Base-by-base conservation (phyloP, 2,329 filamentous ascomycete species). In the Phoma sp. region DNA sequence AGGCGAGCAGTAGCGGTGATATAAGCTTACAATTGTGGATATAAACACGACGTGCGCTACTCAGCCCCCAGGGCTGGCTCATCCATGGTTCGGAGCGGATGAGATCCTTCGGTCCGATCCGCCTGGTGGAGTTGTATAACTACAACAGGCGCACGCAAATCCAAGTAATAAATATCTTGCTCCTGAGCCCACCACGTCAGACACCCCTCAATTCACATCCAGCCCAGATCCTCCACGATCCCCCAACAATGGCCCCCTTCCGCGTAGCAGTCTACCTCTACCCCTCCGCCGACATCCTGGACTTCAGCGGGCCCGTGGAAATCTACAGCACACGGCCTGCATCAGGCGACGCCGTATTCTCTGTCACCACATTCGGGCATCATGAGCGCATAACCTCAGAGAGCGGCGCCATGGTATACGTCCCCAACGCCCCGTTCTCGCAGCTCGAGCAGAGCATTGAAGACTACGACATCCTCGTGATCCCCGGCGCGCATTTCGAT, bases 221-320 rank as follows among this genome's bases (percentile, higher is more conserved):
- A 32, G 4, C 7, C 27, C 2, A 42, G 5, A 32, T n/a, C 14
- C 18, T 42, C n/a, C 3, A 18, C n/a, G 3, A 30, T 8, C 4
- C 3, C 23, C 7, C 4, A 22, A 7, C 24, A 24, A 68, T 67
- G 64, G 33, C 60, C 11, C 59, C 65, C 24, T 71, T 71, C 67
- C 71, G 71, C 50, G 70, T 76, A n/a, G 76, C 70, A 14, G 65
- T 76, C 1, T 63, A 78, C 23, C 57, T 79, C 23, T 78, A 74
- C 59, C 59, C 66, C 3, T 59, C 67, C 9, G 73, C 67, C 24
- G 76, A 78, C 52, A 68, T 78, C 44, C 72, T 78, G 43, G 77
- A 78, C 64, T 77, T 77, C 52, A 64, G 67, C 23, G 76, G 73
- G 1, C 76, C 76, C 3, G 59, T 71, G 23, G 75, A 78, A 52